phyloP scores from a whole-genome alignment of 208 protist species.

The Wallacemonas sp. region DNA sequence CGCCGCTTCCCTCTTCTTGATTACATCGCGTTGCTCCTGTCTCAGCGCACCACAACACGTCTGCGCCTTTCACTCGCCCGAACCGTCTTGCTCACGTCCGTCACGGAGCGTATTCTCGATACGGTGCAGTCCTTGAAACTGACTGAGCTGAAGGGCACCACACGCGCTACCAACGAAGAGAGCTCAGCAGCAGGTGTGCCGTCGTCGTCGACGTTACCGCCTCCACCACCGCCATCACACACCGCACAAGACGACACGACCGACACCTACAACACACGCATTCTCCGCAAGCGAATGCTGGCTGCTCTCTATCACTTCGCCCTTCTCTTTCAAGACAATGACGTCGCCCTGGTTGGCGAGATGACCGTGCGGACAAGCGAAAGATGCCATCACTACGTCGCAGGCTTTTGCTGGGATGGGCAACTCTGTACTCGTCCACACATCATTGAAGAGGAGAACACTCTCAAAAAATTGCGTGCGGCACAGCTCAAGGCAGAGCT shows the following conservation, averaged over 20 bases:
- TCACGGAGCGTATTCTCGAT: conserved; percentile 22
- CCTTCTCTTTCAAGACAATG: conserved; percentile 15
- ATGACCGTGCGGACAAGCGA: background rate
- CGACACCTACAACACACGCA: conserved; percentile 10
- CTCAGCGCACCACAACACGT: conserved; percentile 36
- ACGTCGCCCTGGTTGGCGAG: background rate
- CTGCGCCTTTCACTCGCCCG: conserved; percentile 38
- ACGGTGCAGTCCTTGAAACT: conserved; percentile 21
- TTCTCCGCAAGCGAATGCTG: conserved; percentile 15
- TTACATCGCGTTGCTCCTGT: conserved; percentile 64
- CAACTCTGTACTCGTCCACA: conserved; percentile 38
- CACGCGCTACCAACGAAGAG: background rate
- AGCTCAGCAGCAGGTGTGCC: background rate
- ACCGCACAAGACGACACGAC: no score
- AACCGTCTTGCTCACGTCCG: conserved; percentile 26
- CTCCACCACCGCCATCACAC: no score
- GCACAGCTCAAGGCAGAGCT: background rate
- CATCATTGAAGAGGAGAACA: conserved; percentile 18
- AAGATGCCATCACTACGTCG: conserved; percentile 28
- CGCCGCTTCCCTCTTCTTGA: conserved; percentile 56
- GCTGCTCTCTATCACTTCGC: conserved; percentile 28
- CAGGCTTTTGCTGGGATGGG: conserved; percentile 44
- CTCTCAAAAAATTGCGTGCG: conserved; percentile 22
- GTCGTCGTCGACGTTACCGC: conserved; percentile 10
- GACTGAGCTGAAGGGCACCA: background rate